These are phyloP conservation scores for Tympanopsis confertula DNA, from an alignment of 2,329 filamentous ascomycete genomes.

Conservation along the genomic window DNA sequence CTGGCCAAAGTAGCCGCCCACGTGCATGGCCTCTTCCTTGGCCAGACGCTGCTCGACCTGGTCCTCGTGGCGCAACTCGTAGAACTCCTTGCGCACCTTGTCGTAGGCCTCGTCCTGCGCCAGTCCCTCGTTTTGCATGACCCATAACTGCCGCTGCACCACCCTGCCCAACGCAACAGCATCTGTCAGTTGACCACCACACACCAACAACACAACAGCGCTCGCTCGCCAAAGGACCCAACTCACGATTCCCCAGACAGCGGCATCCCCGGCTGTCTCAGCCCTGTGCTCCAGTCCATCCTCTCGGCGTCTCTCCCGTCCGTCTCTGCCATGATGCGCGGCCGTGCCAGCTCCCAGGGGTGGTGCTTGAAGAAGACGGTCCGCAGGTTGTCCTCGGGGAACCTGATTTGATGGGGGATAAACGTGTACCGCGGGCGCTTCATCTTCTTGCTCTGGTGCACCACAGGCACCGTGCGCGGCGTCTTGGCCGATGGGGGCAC, in stretches of 20 bases:
- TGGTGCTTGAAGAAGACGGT: conserved; percentile 82
- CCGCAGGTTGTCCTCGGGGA: conserved; percentile 75
- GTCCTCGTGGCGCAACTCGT: conserved; percentile 67
- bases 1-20: conserved; percentile 82
- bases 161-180: conserved; percentile 44
- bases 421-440: conserved; percentile 67
- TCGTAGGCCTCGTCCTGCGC: conserved; percentile 69
- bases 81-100: conserved; percentile 78
- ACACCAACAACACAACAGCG: conserved; percentile 1
- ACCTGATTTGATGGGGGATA: conserved; percentile 65
- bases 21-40: conserved; percentile 72
- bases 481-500: conserved; percentile 45
- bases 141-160: conserved; percentile 78
- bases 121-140: conserved; percentile 58
- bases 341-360: conserved; percentile 90
- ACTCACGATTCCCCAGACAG: conserved; percentile 75
- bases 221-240: conserved; percentile 2
- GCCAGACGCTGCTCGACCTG: conserved; percentile 76
- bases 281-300: conserved; percentile 66
- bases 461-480: conserved; percentile 36
- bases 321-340: conserved; percentile 71
- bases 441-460: conserved; percentile 34
- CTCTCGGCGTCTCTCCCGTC: conserved; percentile 70
- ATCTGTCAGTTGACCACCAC: background rate
- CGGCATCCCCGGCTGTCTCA: conserved; percentile 64